Conservation (phyloP, 352 stramenopile species). For the Globisporangium recalcitrans region DNA sequence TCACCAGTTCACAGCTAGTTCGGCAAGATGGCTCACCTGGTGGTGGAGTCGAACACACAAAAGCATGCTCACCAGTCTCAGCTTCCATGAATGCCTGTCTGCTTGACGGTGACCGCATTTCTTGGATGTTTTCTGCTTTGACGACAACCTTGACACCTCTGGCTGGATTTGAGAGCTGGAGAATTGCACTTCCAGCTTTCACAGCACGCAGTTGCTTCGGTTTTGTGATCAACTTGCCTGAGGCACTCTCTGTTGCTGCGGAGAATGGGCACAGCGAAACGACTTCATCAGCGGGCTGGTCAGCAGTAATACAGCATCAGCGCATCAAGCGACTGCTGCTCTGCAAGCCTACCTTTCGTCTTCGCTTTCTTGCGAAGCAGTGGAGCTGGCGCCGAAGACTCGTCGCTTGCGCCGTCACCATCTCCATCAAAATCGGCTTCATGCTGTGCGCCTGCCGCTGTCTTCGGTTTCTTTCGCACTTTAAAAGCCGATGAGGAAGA, state of each 20-base stretch:
- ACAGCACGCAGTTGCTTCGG: not conserved
- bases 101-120: not conserved
- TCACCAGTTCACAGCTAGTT: not conserved
- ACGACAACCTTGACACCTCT: not conserved
- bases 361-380: not conserved
- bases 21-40: slow-evolving; percentile 1
- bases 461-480: not conserved
- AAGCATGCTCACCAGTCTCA: not conserved
- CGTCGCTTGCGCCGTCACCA: not conserved
- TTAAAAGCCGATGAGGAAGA: not conserved
- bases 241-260: not conserved
- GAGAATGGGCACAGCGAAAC: not conserved
- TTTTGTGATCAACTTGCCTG: not conserved
- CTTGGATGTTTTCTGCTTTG: not conserved
- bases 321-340: not conserved
- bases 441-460: not conserved
- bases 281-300: not conserved
- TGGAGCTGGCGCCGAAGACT: not conserved
- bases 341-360: not conserved
- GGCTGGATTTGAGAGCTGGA: not conserved
- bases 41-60: not conserved
- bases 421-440: not conserved
- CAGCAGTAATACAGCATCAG: not conserved
- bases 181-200: not conserved
- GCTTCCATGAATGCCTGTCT: not conserved